Conservation (phyloP, 2,329 filamentous ascomycete genomes). For the Botryotinia calthae region DNA sequence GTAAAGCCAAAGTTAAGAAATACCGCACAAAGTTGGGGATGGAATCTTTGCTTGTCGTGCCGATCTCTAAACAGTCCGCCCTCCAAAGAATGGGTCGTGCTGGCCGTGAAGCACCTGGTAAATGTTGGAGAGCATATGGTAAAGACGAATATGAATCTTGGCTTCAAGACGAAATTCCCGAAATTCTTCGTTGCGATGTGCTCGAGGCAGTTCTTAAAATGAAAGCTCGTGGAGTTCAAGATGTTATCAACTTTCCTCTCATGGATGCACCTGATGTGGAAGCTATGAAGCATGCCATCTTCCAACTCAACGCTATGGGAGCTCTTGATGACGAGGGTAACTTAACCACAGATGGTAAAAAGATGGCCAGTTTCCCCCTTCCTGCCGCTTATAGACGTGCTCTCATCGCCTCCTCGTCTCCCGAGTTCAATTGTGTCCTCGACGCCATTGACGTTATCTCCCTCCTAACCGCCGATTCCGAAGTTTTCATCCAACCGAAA, state of each 20-base stretch:
- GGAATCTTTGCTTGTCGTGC: slow-evolving; percentile 85
- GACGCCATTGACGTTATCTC: slow-evolving; percentile 84
- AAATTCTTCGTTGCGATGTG: slow-evolving; percentile 88
- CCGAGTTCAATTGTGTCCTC: slow-evolving; percentile 68
- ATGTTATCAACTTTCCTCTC: slow-evolving; percentile 79
- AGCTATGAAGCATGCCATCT: slow-evolving; percentile 74
- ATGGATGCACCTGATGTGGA: slow-evolving; percentile 78
- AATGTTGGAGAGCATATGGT: slow-evolving; percentile 88
- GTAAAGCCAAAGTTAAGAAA: slow-evolving; percentile 92
- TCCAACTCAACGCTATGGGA: slow-evolving; percentile 75
- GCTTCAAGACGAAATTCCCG: slow-evolving; percentile 73
- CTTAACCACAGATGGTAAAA: slow-evolving; percentile 71
- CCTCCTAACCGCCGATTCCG: slow-evolving; percentile 60
- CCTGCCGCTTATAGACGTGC: slow-evolving; percentile 79
- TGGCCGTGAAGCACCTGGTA: slow-evolving; percentile 85
- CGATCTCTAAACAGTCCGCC: slow-evolving; percentile 89
- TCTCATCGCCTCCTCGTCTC: slow-evolving; percentile 71
- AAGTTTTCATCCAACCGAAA: slow-evolving; percentile 59
- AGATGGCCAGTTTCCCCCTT: slow-evolving; percentile 80
- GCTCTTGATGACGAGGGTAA: slow-evolving; percentile 69
- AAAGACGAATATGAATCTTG: slow-evolving; percentile 69
- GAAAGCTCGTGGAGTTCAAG: slow-evolving; percentile 84
- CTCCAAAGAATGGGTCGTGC: slow-evolving; percentile 90
- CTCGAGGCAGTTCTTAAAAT: slow-evolving; percentile 84
- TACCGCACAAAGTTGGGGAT: slow-evolving; percentile 81